phyloP scores from a whole-genome alignment of 768 basidiomycete species.

The Lenzites betulinus region DNA sequence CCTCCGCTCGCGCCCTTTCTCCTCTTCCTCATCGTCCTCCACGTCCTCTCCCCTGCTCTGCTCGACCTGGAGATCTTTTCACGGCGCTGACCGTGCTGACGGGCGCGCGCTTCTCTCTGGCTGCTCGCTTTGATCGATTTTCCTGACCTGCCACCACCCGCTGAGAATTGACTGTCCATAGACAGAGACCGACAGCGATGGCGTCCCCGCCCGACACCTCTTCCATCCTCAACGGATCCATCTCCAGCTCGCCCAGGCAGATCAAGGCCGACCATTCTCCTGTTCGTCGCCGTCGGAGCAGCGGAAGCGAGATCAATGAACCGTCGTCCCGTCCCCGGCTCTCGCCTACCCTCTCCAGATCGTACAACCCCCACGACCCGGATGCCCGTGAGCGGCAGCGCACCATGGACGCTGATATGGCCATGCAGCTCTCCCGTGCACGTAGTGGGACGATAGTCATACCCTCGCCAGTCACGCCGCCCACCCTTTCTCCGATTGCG shows the following conservation, averaged over 20 bases:
- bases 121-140: background rate
- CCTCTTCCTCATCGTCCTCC: constrained; percentile 1
- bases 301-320: constrained; percentile 34
- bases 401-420: constrained; percentile 94
- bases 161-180: background rate
- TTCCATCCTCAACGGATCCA: constrained; percentile 27
- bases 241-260: constrained; percentile 29
- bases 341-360: constrained; percentile 63
- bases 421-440: constrained; percentile 73
- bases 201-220: constrained; percentile 29
- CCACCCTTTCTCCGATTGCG: constrained; percentile 36
- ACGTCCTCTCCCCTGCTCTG: background rate
- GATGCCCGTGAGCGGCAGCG: constrained; percentile 84
- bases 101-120: background rate
- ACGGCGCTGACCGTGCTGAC: background rate
- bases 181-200: constrained; percentile 20
- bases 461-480: constrained; percentile 36
- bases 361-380: constrained; percentile 70
- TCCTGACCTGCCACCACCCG: background rate
- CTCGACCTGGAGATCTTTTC: background rate
- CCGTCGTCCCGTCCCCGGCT: constrained; percentile 45
- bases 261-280: constrained; percentile 30
- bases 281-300: constrained; percentile 27
- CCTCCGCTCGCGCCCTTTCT: constrained; percentile 16
- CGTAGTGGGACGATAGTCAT: constrained; percentile 59